Evolutionary conservation across 2,329 filamentous ascomycete genomes (phyloP).

Genomic region (Fusarium transvaalense): DNA sequence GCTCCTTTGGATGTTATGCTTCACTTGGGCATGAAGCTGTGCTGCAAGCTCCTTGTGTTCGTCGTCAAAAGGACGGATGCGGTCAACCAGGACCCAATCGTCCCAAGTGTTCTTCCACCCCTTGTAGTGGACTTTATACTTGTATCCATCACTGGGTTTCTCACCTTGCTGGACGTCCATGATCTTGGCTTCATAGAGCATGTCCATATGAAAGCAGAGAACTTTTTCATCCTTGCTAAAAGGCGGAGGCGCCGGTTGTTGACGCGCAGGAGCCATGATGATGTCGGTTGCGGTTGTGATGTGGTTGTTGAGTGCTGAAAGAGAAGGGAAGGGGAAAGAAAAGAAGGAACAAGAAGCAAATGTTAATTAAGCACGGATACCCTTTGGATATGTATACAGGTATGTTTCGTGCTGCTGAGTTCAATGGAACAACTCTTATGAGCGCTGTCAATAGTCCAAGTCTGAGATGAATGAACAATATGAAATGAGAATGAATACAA

Average conservation of each 20-base stretch:
- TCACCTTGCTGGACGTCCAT: slow-evolving; percentile 80
- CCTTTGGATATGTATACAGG: not conserved
- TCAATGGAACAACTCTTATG: slow-evolving; percentile 5
- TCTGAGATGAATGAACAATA: slow-evolving; percentile 20
- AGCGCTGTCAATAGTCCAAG: slow-evolving; percentile 23
- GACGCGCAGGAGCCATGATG: slow-evolving; percentile 59
- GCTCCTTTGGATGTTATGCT: slow-evolving; percentile 66
- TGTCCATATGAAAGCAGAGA: slow-evolving; percentile 95
- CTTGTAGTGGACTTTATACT: slow-evolving; percentile 98
- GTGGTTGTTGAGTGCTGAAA: slow-evolving; percentile 17
- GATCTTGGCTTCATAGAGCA: slow-evolving; percentile 97
- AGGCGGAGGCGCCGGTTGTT: slow-evolving; percentile 61
- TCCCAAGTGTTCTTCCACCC: slow-evolving; percentile 99
- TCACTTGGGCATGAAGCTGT: slow-evolving; percentile 77
- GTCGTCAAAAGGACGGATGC: slow-evolving; percentile 92
- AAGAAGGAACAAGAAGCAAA: slow-evolving; percentile 4
- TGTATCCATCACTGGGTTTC: slow-evolving; percentile 76
- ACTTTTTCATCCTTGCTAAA: slow-evolving; percentile 89
- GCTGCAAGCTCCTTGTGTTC: slow-evolving; percentile 92
- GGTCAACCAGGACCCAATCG: slow-evolving; percentile 95
- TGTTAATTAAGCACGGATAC: slow-evolving; percentile 6
- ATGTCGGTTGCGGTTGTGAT: slow-evolving; percentile 23
- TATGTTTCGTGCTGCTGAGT: slow-evolving; percentile 1
- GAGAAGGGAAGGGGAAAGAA: slow-evolving; percentile 3
- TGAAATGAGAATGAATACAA: slow-evolving; percentile 19